A percentile compares a stretch with the other conserved stretches of the same genome.
Conservation (phyloP, 2,329 filamentous ascomycete genomes). For the Monosporascus sp. region DNA sequence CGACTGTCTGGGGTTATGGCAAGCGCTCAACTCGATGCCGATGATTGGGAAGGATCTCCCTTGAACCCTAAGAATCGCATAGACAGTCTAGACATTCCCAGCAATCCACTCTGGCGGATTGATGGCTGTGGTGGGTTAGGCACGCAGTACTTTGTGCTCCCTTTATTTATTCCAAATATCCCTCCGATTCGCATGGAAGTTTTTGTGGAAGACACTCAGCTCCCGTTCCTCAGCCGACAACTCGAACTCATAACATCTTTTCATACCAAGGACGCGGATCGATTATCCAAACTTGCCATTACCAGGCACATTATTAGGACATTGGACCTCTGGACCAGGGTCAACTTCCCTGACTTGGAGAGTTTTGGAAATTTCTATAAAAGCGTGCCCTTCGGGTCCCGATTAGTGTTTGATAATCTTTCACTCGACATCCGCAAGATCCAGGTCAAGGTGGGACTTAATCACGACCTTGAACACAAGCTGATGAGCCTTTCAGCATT, state of each 20-base stretch:
- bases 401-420: constrained; percentile 49
- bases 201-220: constrained; percentile 49
- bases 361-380: constrained; percentile 33
- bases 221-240: constrained; percentile 35
- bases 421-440: constrained; percentile 41
- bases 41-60: constrained; percentile 42
- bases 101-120: constrained; percentile 48
- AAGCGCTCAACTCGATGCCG: not conserved
- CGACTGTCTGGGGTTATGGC: not conserved
- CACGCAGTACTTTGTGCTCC: constrained; percentile 52
- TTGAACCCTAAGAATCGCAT: constrained; percentile 59
- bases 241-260: constrained; percentile 49
- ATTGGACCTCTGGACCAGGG: constrained; percentile 45
- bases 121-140: constrained; percentile 54
- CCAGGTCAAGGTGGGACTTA: constrained; percentile 41
- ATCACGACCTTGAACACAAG: constrained; percentile 49
- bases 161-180: constrained; percentile 41
- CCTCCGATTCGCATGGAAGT: constrained; percentile 53
- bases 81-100: constrained; percentile 45
- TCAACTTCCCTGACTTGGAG: constrained; percentile 23
- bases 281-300: constrained; percentile 46
- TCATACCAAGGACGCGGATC: constrained; percentile 46
- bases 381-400: constrained; percentile 51
- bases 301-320: constrained; percentile 49
- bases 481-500: constrained; percentile 41